These are phyloP conservation scores for Kwoniella bestiolae DNA, from an alignment of 768 basidiomycete genomes.

Conservation along the genomic window DNA sequence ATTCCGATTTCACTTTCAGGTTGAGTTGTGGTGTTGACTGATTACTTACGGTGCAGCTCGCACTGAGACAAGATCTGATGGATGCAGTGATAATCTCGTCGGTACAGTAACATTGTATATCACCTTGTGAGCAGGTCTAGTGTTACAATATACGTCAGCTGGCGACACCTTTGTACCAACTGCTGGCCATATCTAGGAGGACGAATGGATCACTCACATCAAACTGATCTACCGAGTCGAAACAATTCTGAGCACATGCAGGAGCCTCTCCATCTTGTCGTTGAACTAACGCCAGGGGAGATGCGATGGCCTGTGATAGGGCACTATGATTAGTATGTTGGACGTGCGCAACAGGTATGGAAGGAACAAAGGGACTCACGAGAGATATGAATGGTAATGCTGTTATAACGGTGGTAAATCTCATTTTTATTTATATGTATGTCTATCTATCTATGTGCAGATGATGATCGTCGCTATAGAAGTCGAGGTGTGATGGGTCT, in stretches of 20 bases:
- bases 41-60: conserved; percentile 27
- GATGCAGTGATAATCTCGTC: conserved; percentile 18
- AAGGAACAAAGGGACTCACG: background rate
- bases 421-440: background rate
- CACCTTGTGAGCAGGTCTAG: conserved; percentile 18
- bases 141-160: no score
- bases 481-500: no score
- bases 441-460: background rate
- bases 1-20: no score
- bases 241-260: conserved; percentile 16
- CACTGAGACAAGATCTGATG: conserved; percentile 28
- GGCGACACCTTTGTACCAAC: no score
- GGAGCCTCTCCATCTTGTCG: conserved; percentile 16
- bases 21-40: no score
- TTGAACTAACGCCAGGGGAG: conserved; percentile 2
- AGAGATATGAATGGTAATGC: background rate
- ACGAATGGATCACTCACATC: conserved; percentile 25
- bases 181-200: no score
- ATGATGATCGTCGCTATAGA: no score
- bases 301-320: conserved; percentile 6
- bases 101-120: conserved; percentile 30
- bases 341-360: background rate
- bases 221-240: conserved; percentile 18
- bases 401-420: background rate
- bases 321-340: no score